Percentiles rank a stretch among this genome's conserved stretches.
Evolutionary conservation across 2,329 filamentous ascomycete species (phyloP).

Genomic region (Aspergillus sp.): DNA sequence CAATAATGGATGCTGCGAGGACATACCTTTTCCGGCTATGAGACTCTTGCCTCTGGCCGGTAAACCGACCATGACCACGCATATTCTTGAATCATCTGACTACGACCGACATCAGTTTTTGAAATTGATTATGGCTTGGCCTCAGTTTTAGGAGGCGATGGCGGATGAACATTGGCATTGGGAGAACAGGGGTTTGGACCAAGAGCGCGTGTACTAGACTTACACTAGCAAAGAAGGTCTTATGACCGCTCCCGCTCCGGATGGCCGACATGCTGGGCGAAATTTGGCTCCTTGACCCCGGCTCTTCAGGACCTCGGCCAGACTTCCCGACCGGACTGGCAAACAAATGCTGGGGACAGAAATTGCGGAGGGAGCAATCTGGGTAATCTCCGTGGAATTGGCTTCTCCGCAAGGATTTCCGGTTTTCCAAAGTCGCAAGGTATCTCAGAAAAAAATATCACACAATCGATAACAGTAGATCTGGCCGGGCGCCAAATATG

Average conservation of each 20-base stretch:
- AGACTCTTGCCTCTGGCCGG: constrained; percentile 95
- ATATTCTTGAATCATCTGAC: constrained; percentile 95
- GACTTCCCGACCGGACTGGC: constrained; percentile 22
- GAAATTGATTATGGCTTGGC: background rate
- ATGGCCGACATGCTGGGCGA: constrained; percentile 35
- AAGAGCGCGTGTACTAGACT: constrained; percentile 23
- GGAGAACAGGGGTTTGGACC: background rate
- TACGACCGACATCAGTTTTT: constrained; percentile 57
- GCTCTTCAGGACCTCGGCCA: constrained; percentile 23
- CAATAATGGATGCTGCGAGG: background rate
- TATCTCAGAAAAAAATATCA: constrained; percentile 12
- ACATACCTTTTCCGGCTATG: constrained; percentile 91
- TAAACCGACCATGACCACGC: constrained; percentile 97
- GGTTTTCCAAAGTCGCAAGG: constrained; percentile 5
- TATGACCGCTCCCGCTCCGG: constrained; percentile 38
- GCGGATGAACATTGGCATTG: background rate
- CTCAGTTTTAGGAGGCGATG: background rate
- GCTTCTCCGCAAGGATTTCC: background rate
- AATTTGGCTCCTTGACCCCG: constrained; percentile 5
- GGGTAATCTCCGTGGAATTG: background rate
- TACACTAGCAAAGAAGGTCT: constrained; percentile 43
- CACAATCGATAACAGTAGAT: constrained; percentile 19
- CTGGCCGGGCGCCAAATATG: constrained; percentile 24
- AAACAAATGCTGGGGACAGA: constrained; percentile 2
- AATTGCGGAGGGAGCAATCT: background rate